Base-by-base conservation (phyloP, 331 rosid genomes). In the Spiraea crenata region DNA sequence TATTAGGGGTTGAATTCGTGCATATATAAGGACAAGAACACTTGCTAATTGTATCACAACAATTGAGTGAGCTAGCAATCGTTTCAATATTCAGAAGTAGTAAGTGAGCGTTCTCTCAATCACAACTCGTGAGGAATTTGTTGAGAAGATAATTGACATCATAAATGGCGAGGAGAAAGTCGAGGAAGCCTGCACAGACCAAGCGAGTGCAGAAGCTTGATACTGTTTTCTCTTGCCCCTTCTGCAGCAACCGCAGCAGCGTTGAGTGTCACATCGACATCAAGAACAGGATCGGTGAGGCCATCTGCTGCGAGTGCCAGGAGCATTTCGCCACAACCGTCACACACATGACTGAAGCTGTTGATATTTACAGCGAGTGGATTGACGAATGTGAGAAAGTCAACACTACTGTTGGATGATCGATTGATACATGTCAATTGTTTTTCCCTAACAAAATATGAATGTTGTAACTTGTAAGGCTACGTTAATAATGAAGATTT, bases 151-250 rank as follows among this genome's bases (percentile, higher is more conserved):
- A n/a, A n/a, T n/a, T n/a, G n/a, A n/a, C n/a, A n/a, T n/a, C n/a
- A 51, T n/a, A n/a, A n/a, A 51, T 51, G 57, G 57, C 25, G 31
- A 51, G n/a, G 57, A 51, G 57, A 51, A 17, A 51, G 31, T 51
- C 57, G 16, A n/a, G 4, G 34, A 25, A 20, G 17, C 16, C 16
- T 7, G 25, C 57, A 7, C 25, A 9, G 17, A 11, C 57, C 20
- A 51, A 3, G 31, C 16, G n/a, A 6, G 9, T 9, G 4, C 25
- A 51, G 57, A 17, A 51, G 57, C 57, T 51, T 6, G 20, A 0
- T 6, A 51, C 57, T 51, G 57, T n/a, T n/a, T 51, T 51, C 57
- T 52, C 31, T n/a, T 52, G 57, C 57, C 57, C 57, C 57, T 52
- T 52, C 31, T 52, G 57, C 31, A 52, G 8, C 57, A 20, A 52